Conservation (phyloP, 495 filamentous ascomycete genomes). For the Annulohypoxylon nitens region DNA sequence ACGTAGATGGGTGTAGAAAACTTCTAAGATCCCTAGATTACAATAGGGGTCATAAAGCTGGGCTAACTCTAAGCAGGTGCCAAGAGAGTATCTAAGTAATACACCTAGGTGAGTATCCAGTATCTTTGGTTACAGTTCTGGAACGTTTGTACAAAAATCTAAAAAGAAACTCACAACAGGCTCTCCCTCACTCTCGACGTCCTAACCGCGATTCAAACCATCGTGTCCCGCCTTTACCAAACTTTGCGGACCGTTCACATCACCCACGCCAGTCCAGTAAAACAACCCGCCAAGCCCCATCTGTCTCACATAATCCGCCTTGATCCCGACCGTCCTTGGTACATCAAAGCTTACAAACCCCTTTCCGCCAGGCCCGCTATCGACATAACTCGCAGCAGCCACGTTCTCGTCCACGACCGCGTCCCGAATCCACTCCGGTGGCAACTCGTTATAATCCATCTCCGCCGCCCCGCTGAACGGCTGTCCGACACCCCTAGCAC, state of each 20-base stretch:
- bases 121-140: no score
- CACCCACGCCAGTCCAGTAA: slow-evolving; percentile 85
- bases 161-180: neutral
- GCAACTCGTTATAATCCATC: slow-evolving; percentile 74
- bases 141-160: neutral
- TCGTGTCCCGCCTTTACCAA: slow-evolving; percentile 75
- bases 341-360: slow-evolving; percentile 86
- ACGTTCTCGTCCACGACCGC: slow-evolving; percentile 64
- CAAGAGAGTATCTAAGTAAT: neutral
- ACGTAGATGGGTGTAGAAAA: no score
- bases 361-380: slow-evolving; percentile 47
- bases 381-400: slow-evolving; percentile 71
- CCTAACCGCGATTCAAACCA: slow-evolving; percentile 61
- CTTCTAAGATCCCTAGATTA: no score
- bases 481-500: slow-evolving; percentile 70
- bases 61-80: no score
- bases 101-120: neutral
- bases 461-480: slow-evolving; percentile 65
- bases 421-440: slow-evolving; percentile 66
- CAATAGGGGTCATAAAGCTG: no score
- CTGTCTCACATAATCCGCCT: slow-evolving; percentile 75
- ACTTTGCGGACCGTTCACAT: slow-evolving; percentile 70
- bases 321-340: slow-evolving; percentile 75
- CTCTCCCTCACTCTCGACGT: neutral
- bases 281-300: slow-evolving; percentile 79